Evolutionary conservation across 805 yeast species (phyloP).

Genomic region (Lipomyces kockii): DNA sequence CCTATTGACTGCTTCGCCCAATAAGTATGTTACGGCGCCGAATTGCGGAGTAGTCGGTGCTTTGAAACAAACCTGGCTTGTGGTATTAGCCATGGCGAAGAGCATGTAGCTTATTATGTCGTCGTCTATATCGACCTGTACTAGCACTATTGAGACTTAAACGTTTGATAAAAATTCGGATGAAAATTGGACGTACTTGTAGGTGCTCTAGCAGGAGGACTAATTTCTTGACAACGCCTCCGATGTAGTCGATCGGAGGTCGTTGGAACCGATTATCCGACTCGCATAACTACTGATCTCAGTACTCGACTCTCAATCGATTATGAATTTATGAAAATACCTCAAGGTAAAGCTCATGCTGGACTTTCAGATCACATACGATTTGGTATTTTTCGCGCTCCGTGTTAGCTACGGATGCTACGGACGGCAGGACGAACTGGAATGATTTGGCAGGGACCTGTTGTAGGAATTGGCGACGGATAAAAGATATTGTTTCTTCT

Average conservation of each 20-base stretch:
- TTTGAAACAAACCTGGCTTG: not conserved
- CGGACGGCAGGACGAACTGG: conserved; percentile 12
- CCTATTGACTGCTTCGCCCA: not conserved
- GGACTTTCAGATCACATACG: conserved; percentile 21
- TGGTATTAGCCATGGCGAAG: not conserved
- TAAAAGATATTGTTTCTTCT: conserved; percentile 8
- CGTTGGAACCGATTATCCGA: not conserved
- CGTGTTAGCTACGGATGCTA: not conserved
- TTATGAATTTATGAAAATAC: not conserved
- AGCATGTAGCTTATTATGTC: not conserved
- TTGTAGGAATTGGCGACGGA: conserved; percentile 31
- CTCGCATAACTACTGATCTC: not conserved
- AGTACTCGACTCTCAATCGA: not conserved
- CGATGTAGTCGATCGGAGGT: not conserved
- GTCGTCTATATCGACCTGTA: not conserved
- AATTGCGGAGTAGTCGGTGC: conserved; percentile 5
- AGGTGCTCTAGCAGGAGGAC: conserved; percentile 7
- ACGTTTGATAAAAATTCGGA: not conserved
- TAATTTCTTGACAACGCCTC: not conserved
- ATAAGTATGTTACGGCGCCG: conserved; percentile 24
- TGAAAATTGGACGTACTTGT: not conserved
- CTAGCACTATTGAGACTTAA: not conserved
- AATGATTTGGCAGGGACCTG: conserved; percentile 24
- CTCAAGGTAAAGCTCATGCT: conserved; percentile 10
- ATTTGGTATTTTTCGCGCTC: conserved; percentile 5